Conservation (phyloP, 2,329 filamentous ascomycete species). For the Aspergillus nomiae region DNA sequence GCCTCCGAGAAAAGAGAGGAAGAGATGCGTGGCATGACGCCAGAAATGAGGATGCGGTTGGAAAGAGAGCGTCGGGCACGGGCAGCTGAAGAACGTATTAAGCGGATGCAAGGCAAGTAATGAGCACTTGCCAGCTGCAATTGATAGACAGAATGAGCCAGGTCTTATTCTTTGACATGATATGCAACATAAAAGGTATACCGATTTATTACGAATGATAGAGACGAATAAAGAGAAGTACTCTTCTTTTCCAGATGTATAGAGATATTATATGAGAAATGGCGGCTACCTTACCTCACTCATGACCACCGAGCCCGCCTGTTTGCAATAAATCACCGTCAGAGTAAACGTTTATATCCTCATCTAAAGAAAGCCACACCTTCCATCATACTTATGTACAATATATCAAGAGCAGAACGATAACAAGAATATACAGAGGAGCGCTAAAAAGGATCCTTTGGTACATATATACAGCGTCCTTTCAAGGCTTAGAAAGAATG, state of each 20-base stretch:
- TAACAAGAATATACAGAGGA: not conserved
- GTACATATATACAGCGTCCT: not conserved
- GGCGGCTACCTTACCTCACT: not conserved
- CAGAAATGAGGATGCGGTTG: conserved; percentile 80
- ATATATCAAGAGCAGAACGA: not conserved
- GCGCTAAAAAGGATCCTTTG: not conserved
- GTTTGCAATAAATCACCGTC: not conserved
- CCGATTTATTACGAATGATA: conserved; percentile 5
- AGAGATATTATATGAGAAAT: not conserved
- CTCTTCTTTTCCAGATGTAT: not conserved
- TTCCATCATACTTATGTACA: not conserved
- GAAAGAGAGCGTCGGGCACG: conserved; percentile 88
- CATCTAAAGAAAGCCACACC: not conserved
- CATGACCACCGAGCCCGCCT: no score
- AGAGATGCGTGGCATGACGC: conserved; percentile 79
- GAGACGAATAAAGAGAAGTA: not conserved
- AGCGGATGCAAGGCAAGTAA: conserved; percentile 58
- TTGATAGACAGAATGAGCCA: not conserved
- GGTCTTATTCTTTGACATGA: not conserved
- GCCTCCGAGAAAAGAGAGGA: conserved; percentile 80
- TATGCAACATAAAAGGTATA: not conserved
- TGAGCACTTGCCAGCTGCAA: not conserved
- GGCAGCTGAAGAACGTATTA: conserved; percentile 86
- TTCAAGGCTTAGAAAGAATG: conserved; percentile 22
- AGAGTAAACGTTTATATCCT: not conserved